phyloP scores from a whole-genome alignment of 306 rosid species.

The Lithocarpus polystachyus region DNA sequence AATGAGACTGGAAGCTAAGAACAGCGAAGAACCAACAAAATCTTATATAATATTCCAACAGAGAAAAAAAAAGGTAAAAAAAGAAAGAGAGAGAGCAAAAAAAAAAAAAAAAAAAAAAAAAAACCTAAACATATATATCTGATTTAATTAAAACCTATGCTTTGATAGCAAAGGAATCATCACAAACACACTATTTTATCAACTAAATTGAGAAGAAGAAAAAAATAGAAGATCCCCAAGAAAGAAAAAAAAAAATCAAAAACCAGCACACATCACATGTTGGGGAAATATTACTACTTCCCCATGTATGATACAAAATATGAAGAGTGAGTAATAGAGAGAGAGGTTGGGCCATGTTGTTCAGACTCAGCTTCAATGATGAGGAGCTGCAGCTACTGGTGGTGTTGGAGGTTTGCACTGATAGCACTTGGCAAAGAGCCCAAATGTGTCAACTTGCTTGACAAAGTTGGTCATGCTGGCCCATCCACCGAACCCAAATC shows the following conservation, averaged over 20 bases:
- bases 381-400: conserved; percentile 36
- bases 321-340: conserved; percentile 6
- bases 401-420: conserved; percentile 71
- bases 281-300: conserved; percentile 50
- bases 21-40: conserved; percentile 22
- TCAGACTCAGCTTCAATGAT: conserved; percentile 33
- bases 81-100: not conserved
- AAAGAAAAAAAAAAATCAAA: conserved; percentile 23
- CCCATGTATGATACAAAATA: conserved; percentile 70
- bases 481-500: conserved; percentile 99
- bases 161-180: conserved; percentile 54
- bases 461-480: conserved; percentile 89
- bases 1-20: conserved; percentile 25
- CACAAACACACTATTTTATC: conserved; percentile 50
- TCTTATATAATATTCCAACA: conserved; percentile 24
- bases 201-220: conserved; percentile 22
- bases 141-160: conserved; percentile 36
- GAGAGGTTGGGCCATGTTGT: conserved; percentile 2
- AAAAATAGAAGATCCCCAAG: conserved; percentile 16
- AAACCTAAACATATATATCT: conserved; percentile 31
- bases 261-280: conserved; percentile 51
- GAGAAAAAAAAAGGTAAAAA: not conserved
- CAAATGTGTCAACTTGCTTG: conserved; percentile 75
- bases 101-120: not conserved
- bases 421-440: conserved; percentile 95